Conservation (phyloP, 192 early-diverging fungal species). For the Backusella westeae region DNA sequence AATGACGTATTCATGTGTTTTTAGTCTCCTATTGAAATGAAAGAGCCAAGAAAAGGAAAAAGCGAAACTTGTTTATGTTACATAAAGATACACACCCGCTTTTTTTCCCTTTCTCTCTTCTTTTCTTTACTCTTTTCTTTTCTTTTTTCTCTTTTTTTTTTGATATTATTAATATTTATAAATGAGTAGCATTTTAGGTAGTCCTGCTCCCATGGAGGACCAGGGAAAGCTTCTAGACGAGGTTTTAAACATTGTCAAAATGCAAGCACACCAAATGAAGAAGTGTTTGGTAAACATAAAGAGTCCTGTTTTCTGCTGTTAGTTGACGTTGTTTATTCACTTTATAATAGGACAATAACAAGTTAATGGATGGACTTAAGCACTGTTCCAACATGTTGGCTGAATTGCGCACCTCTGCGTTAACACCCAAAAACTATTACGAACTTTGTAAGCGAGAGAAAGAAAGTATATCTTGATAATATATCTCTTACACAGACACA, state of each 20-base stretch:
- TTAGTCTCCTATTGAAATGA: not conserved
- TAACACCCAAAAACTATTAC: slow-evolving; percentile 99
- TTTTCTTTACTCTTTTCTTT: too few relatives aligned
- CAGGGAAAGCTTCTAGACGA: slow-evolving; percentile 93
- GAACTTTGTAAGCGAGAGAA: slow-evolving; percentile 79
- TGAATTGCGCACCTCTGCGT: slow-evolving; percentile 91
- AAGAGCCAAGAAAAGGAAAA: slow-evolving; percentile 5
- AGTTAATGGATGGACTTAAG: slow-evolving; percentile 97
- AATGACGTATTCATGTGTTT: not conserved
- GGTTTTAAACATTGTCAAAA: slow-evolving; percentile 89
- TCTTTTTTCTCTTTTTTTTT: not conserved
- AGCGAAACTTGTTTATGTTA: not conserved
- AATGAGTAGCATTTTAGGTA: slow-evolving; percentile 7
- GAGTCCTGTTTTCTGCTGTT: not conserved
- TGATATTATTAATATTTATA: not conserved
- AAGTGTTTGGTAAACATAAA: slow-evolving; percentile 70
- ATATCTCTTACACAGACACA: not conserved
- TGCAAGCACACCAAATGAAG: slow-evolving; percentile 95
- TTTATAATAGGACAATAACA: slow-evolving; percentile 72
- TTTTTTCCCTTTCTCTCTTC: not conserved
- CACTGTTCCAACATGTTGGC: slow-evolving; percentile 97
- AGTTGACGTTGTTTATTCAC: not conserved
- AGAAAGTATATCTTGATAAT: not conserved
- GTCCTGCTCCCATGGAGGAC: slow-evolving; percentile 65
- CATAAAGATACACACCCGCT: not conserved